These are phyloP conservation scores for Tylopilus sp. DNA, from an alignment of 768 basidiomycete genomes.

Conservation along the genomic window DNA sequence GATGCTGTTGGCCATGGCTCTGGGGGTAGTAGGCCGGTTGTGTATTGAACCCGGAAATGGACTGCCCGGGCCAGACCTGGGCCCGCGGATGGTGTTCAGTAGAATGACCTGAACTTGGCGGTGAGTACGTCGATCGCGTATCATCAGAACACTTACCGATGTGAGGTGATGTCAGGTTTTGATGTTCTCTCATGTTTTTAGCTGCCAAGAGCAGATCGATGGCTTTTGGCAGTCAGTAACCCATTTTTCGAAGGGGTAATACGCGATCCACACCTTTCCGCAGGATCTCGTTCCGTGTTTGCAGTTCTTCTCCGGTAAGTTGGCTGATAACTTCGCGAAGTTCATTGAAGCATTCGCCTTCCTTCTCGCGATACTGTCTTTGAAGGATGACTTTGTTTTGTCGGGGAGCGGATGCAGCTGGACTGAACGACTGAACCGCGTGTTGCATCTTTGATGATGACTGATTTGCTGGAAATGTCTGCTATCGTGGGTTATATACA, in stretches of 20 bases:
- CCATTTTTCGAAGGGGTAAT: not conserved
- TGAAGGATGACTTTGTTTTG: constrained; percentile 13
- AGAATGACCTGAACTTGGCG: not conserved
- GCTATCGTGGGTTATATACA: no score
- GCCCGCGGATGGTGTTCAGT: not conserved
- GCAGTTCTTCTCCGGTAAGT: constrained; percentile 12
- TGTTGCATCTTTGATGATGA: not conserved
- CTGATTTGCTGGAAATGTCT: not conserved
- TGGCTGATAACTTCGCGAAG: constrained; percentile 19
- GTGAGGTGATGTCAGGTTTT: not conserved
- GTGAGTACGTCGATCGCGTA: not conserved
- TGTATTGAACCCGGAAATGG: not conserved
- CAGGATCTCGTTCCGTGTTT: constrained; percentile 22
- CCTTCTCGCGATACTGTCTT: constrained; percentile 21
- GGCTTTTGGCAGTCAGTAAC: constrained; percentile 1
- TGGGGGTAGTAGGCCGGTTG: not conserved
- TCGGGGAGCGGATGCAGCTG: constrained; percentile 1
- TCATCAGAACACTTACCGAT: constrained; percentile 6
- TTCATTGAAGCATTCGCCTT: constrained; percentile 18
- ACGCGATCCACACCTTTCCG: constrained; percentile 11
- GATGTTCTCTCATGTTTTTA: not conserved
- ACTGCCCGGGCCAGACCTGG: not conserved
- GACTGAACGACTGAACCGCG: not conserved
- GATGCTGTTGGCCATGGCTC: not conserved
- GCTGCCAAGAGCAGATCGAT: constrained; percentile 7